Evolutionary conservation across 2,329 filamentous ascomycete species (phyloP).

Genomic region (Neofusicoccum ribis): DNA sequence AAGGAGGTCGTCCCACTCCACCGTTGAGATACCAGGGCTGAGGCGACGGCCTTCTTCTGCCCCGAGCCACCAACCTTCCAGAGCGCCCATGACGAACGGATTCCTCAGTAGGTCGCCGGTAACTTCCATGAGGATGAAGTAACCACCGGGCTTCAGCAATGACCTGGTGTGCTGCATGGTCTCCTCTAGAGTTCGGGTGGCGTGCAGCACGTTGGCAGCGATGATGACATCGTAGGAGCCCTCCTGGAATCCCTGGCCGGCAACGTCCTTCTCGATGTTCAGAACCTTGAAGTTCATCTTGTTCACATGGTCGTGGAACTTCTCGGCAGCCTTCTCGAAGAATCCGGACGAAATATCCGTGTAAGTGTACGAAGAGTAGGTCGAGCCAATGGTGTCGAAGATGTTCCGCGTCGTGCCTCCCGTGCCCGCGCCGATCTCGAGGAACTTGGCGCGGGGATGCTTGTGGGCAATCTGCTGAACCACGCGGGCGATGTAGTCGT

Average conservation of each 20-base stretch:
- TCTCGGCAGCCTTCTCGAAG: conserved; percentile 15
- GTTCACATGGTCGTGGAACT: background rate
- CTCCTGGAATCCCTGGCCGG: conserved; percentile 21
- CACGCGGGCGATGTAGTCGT: background rate
- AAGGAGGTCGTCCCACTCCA: background rate
- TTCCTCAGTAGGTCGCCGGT: conserved; percentile 19
- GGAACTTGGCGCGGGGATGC: background rate
- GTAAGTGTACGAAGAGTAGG: conserved; percentile 23
- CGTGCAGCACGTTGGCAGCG: conserved; percentile 24
- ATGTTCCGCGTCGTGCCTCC: conserved; percentile 19
- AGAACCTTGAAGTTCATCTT: conserved; percentile 19
- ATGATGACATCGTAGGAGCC: conserved; percentile 26
- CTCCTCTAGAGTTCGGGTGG: conserved; percentile 20
- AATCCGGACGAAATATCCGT: conserved; percentile 23
- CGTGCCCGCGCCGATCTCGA: conserved; percentile 24
- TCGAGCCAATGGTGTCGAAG: background rate
- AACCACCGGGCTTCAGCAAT: background rate
- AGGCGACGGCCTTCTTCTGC: conserved; percentile 30
- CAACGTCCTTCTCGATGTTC: background rate
- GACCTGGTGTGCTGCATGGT: conserved; percentile 14
- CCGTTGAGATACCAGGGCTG: conserved; percentile 25
- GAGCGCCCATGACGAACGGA: background rate
- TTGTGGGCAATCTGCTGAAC: background rate
- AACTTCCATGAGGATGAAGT: conserved; percentile 36
- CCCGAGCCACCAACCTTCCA: conserved; percentile 41